Percentiles rank a stretch among this genome's conserved stretches.
phyloP scores from a whole-genome alignment of 768 basidiomycete genomes.

The Boletus rubropictus region DNA sequence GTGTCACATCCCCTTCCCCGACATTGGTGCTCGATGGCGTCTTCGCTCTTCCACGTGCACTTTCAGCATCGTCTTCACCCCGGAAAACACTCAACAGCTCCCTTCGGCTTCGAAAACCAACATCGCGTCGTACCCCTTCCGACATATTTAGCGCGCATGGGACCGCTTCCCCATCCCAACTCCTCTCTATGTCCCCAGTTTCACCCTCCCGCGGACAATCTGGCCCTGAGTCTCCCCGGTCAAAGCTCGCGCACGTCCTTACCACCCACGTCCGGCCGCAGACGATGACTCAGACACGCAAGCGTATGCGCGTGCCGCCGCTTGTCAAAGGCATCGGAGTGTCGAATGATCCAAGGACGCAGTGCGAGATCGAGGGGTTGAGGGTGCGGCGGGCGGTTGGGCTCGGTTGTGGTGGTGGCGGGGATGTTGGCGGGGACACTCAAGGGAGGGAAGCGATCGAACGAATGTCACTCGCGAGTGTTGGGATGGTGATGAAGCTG shows the following conservation, averaged over 20 bases:
- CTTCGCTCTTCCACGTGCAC: conserved; percentile 12
- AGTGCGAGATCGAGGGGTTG: conserved; percentile 8
- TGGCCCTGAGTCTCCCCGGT: conserved; percentile 13
- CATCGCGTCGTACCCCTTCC: background rate
- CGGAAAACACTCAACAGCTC: background rate
- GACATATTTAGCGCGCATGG: background rate
- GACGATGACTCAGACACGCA: background rate
- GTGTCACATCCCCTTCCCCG: conserved; percentile 9
- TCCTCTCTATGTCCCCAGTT: background rate
- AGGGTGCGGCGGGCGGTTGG: background rate
- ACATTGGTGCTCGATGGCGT: conserved; percentile 19
- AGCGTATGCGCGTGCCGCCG: background rate
- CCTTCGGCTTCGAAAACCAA: conserved; percentile 2
- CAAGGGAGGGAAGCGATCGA: background rate
- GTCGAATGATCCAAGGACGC: conserved; percentile 5
- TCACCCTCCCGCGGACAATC: background rate
- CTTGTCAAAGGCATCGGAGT: background rate
- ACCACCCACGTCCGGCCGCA: background rate
- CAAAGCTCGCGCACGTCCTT: conserved; percentile 20
- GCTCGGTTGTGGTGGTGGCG: background rate
- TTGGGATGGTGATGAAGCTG: conserved; percentile 19
- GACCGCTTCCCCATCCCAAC: background rate
- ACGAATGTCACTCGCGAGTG: background rate
- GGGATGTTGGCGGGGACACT: background rate
- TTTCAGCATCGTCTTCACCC: background rate